Conservation (phyloP, 352 stramenopile species). For the Globisporangium barbulae region DNA sequence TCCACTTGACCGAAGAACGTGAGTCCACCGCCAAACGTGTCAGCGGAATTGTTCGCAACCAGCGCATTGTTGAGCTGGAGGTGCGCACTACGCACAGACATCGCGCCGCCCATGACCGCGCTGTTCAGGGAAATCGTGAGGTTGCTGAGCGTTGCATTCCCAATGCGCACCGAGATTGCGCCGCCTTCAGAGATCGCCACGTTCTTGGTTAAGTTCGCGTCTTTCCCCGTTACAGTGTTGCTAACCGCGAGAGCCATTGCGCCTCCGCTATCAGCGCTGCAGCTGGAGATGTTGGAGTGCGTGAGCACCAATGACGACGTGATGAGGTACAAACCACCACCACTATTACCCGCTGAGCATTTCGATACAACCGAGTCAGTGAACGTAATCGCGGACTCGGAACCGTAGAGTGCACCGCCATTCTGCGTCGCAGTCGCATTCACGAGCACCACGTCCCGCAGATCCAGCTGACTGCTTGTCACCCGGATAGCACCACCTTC, state of each 20-base stretch:
- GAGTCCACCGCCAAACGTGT: slow-evolving; percentile 4
- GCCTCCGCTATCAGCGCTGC: slow-evolving; percentile 7
- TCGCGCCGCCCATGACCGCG: slow-evolving; percentile 5
- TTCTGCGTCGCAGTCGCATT: slow-evolving; percentile 15
- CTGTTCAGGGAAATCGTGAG: not conserved
- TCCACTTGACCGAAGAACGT: slow-evolving; percentile 2
- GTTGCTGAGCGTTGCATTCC: not conserved
- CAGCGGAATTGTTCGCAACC: slow-evolving; percentile 4
- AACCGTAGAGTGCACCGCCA: slow-evolving; percentile 30
- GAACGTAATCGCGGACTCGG: slow-evolving; percentile 19
- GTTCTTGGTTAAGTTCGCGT: slow-evolving; percentile 15
- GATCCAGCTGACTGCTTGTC: slow-evolving; percentile 14
- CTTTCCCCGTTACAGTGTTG: slow-evolving; percentile 8
- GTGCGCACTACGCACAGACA: not conserved
- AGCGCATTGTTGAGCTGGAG: not conserved
- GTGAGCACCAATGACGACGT: slow-evolving; percentile 9
- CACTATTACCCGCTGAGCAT: slow-evolving; percentile 18
- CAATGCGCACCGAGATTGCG: not conserved
- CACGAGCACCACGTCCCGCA: slow-evolving; percentile 26
- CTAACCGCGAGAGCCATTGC: not conserved
- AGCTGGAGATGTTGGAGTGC: slow-evolving; percentile 12
- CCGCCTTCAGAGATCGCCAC: slow-evolving; percentile 9
- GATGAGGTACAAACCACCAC: slow-evolving; percentile 26
- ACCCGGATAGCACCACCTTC: slow-evolving; percentile 28
- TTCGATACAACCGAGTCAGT: slow-evolving; percentile 23